Evolutionary conservation across 1,139 yeast species (phyloP).

Genomic region (Kodamaea fungicola): DNA sequence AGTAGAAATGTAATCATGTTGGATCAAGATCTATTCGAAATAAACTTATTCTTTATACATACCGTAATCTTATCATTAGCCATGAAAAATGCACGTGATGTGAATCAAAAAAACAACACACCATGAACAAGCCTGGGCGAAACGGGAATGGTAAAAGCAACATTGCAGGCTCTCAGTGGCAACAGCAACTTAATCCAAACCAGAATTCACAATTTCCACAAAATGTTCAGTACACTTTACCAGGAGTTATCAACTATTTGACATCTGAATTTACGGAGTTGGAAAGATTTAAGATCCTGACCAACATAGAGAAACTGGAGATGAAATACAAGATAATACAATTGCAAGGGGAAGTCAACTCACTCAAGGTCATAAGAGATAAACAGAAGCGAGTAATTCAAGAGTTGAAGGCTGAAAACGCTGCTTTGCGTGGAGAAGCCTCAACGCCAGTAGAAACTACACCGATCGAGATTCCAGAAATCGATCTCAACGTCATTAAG

Average conservation of each 20-base stretch:
- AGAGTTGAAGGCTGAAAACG: conserved; percentile 20
- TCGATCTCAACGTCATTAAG: conserved; percentile 39
- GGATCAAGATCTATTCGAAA: too few species aligned
- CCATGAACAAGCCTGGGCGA: neutral
- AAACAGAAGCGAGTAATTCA: conserved; percentile 32
- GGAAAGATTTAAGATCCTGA: conserved; percentile 54
- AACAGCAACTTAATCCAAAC: conserved; percentile 7
- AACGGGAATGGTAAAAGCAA: neutral
- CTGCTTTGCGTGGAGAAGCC: conserved; percentile 3
- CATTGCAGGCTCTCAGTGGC: conserved; percentile 10
- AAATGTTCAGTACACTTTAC: conserved; percentile 44
- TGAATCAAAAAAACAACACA: conserved; percentile 1
- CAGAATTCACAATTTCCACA: conserved; percentile 6
- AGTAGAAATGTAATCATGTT: too few species aligned
- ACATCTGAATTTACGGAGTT: conserved; percentile 59
- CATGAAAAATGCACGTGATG: too few species aligned
- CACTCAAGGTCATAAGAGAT: conserved; percentile 35
- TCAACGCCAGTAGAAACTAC: neutral
- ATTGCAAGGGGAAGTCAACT: conserved; percentile 52
- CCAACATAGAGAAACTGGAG: conserved; percentile 54
- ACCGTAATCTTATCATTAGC: too few species aligned
- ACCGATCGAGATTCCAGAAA: conserved; percentile 29
- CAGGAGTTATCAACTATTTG: conserved; percentile 62
- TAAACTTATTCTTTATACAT: too few species aligned
- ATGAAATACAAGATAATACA: conserved; percentile 54